Percentiles rank a stretch among this genome's conserved stretches.
Conservation (phyloP, 2,329 filamentous ascomycete species). For the Trichocomaceae sp. region DNA sequence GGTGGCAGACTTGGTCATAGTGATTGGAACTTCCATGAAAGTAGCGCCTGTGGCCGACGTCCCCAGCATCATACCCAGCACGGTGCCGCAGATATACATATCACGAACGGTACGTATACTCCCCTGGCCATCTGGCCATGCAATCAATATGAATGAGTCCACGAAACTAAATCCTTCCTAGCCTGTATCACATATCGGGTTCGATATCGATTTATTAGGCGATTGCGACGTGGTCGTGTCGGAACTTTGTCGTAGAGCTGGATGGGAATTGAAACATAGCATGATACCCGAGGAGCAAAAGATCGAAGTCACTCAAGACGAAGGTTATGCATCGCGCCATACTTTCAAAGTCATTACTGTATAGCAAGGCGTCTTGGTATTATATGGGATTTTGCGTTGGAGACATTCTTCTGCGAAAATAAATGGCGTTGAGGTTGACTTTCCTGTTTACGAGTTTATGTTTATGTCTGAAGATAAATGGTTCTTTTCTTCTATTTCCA, state of each 20-base stretch:
- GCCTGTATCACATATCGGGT: constrained; percentile 81
- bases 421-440: constrained; percentile 27
- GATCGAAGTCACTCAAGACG: constrained; percentile 49
- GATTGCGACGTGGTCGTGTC: constrained; percentile 87
- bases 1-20: constrained; percentile 79
- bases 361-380: constrained; percentile 33
- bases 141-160: no score
- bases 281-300: constrained; percentile 68
- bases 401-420: constrained; percentile 6
- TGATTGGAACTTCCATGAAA: constrained; percentile 93
- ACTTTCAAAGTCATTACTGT: constrained; percentile 35
- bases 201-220: constrained; percentile 93
- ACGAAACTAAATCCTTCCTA: constrained; percentile 25
- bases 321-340: constrained; percentile 43
- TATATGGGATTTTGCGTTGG: constrained; percentile 15
- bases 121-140: background rate
- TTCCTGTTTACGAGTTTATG: no score
- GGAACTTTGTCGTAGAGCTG: constrained; percentile 73
- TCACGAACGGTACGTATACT: constrained; percentile 57
- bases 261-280: constrained; percentile 73
- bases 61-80: constrained; percentile 67
- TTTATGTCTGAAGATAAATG: background rate
- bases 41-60: constrained; percentile 94
- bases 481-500: background rate
- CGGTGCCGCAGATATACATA: constrained; percentile 86